phyloP scores from a whole-genome alignment of 345 rosid species.

The Hevea brasiliensis region DNA sequence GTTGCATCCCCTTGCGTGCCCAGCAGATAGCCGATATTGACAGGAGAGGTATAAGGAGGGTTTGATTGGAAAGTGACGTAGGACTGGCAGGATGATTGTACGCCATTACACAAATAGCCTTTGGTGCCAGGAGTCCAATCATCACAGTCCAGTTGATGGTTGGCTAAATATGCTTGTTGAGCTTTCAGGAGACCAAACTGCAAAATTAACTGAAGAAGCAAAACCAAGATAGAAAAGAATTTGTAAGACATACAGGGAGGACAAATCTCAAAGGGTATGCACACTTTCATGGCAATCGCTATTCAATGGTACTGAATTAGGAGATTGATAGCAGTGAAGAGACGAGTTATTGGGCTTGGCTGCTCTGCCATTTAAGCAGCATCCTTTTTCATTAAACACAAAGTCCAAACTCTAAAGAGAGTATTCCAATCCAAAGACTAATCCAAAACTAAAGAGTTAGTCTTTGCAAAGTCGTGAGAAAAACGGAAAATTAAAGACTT shows the following conservation, averaged over 20 bases:
- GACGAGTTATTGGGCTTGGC: too few species aligned
- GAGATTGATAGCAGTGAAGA: too few species aligned
- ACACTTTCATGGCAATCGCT: neutral
- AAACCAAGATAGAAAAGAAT: neutral
- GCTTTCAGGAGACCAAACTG: slow-evolving; percentile 5
- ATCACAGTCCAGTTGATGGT: slow-evolving; percentile 51
- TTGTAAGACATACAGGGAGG: neutral
- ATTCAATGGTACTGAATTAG: too few species aligned
- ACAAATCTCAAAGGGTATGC: neutral
- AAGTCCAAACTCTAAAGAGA: too few species aligned
- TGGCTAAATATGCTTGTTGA: slow-evolving; percentile 70
- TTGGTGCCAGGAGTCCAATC: slow-evolving; percentile 36
- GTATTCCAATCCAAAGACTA: too few species aligned
- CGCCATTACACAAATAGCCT: slow-evolving; percentile 59
- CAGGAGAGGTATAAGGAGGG: slow-evolving; percentile 44
- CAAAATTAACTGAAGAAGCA: neutral
- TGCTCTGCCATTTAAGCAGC: too few species aligned
- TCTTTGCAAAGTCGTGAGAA: too few species aligned
- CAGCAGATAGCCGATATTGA: slow-evolving; percentile 41
- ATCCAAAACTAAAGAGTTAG: too few species aligned
- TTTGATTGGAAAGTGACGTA: slow-evolving; percentile 73
- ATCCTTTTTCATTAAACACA: too few species aligned
- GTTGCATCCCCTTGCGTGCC: slow-evolving; percentile 21
- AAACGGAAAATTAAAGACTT: too few species aligned
- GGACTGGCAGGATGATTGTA: slow-evolving; percentile 47